These are phyloP conservation scores for Diaporthe sp. DNA, from an alignment of 2,329 filamentous ascomycete genomes.

Conservation along the genomic window DNA sequence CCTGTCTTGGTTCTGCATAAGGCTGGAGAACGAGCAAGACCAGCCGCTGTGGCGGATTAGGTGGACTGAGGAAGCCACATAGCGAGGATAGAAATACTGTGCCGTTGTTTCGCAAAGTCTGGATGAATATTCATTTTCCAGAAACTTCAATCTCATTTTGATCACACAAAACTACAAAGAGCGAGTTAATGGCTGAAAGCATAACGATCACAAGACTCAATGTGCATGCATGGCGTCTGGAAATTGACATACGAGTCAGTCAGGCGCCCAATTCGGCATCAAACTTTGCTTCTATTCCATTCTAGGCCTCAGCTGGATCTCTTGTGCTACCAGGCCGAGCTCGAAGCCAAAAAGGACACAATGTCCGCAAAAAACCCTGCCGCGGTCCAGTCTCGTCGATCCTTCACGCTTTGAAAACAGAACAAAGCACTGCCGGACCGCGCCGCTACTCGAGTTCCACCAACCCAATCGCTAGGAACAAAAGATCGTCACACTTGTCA, in stretches of 20 bases:
- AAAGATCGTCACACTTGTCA: background rate
- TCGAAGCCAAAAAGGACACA: slow-evolving; percentile 5
- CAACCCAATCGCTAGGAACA: background rate
- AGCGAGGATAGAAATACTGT: too few species aligned
- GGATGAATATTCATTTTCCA: too few species aligned
- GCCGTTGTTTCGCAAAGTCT: too few species aligned
- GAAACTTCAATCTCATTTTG: too few species aligned
- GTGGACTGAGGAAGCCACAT: too few species aligned
- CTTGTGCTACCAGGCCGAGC: background rate
- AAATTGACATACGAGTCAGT: slow-evolving; percentile 4
- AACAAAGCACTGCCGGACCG: background rate
- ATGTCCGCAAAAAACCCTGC: background rate
- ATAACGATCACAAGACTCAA: background rate
- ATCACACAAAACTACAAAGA: too few species aligned
- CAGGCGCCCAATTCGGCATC: background rate
- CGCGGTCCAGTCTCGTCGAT: background rate
- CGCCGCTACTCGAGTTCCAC: background rate
- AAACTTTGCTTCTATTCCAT: background rate
- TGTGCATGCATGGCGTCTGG: background rate
- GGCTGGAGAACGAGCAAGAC: too few species aligned
- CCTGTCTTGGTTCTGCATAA: too few species aligned
- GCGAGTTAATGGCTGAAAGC: background rate
- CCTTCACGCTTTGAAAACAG: too few species aligned
- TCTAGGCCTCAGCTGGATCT: background rate
- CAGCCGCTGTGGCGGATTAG: too few species aligned